Percentiles rank a stretch among this genome's conserved stretches.
phyloP scores from a whole-genome alignment of 2,329 filamentous ascomycete species.

The Paecilomyces sp. region DNA sequence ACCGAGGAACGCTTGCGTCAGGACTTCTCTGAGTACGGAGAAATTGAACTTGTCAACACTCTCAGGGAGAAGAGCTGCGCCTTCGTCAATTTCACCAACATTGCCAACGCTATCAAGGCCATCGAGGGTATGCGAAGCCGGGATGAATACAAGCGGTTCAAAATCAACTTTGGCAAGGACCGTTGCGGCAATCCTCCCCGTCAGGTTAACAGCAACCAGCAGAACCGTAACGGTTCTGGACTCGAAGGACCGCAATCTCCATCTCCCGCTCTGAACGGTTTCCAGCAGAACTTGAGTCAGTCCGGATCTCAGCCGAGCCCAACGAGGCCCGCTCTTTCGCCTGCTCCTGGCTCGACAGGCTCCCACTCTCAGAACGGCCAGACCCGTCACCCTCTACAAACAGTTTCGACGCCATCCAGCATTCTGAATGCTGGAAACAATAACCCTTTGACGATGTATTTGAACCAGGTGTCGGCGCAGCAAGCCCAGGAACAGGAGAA shows the following conservation, averaged over 20 bases:
- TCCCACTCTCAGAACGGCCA: constrained; percentile 47
- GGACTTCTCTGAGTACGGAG: constrained; percentile 94
- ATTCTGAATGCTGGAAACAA: constrained; percentile 72
- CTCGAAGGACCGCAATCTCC: constrained; percentile 50
- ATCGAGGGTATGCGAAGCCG: constrained; percentile 92
- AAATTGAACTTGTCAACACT: constrained; percentile 96
- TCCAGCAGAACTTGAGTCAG: constrained; percentile 48
- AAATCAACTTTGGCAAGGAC: constrained; percentile 99
- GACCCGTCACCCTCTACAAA: constrained; percentile 53
- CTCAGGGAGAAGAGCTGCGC: constrained; percentile 98
- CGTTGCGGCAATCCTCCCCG: constrained; percentile 93
- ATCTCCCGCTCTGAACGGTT: constrained; percentile 49
- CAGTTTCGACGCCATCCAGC: constrained; percentile 53
- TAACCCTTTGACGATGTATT: constrained; percentile 89
- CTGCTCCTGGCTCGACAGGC: constrained; percentile 48
- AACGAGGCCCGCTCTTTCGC: constrained; percentile 47
- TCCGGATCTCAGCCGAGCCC: constrained; percentile 54
- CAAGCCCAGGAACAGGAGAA: constrained; percentile 61
- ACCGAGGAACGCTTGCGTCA: constrained; percentile 91
- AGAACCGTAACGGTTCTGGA: constrained; percentile 56
- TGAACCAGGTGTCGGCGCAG: constrained; percentile 63
- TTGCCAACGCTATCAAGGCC: constrained; percentile 98
- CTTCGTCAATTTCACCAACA: constrained; percentile 99
- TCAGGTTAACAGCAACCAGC: constrained; percentile 62
- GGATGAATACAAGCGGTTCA: constrained; percentile 97